Conservation (phyloP, 768 basidiomycete genomes). For the Serendipita vermifera region DNA sequence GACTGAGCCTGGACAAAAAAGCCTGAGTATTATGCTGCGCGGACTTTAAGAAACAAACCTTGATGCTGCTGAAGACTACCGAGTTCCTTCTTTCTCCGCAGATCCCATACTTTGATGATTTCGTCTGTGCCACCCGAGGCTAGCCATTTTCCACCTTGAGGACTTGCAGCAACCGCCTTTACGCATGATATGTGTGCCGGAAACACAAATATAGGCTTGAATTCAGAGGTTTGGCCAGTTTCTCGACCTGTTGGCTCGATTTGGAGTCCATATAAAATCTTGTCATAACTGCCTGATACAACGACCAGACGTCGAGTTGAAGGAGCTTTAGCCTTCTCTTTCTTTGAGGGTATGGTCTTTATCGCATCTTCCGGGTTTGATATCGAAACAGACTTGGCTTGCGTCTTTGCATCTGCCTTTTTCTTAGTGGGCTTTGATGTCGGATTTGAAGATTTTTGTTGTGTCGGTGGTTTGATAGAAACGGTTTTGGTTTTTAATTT, state of each 20-base stretch:
- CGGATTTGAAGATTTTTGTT: too few relatives aligned
- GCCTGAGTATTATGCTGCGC: not conserved
- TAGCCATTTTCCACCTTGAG: conserved; percentile 87
- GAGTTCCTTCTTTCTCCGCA: conserved; percentile 80
- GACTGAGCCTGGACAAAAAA: conserved; percentile 56
- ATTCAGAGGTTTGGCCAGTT: conserved; percentile 36
- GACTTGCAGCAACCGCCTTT: conserved; percentile 79
- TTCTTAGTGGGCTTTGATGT: too few relatives aligned
- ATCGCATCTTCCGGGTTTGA: too few relatives aligned
- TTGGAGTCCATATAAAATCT: conserved; percentile 73
- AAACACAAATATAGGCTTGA: conserved; percentile 87
- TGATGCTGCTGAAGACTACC: conserved; percentile 91
- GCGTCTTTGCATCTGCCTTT: too few relatives aligned
- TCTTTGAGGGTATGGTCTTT: too few relatives aligned
- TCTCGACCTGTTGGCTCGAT: not conserved
- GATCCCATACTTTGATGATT: conserved; percentile 93
- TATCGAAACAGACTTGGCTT: too few relatives aligned
- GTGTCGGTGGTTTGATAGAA: too few relatives aligned
- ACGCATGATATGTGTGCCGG: conserved; percentile 92
- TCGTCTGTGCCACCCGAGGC: conserved; percentile 95
- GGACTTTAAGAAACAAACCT: conserved; percentile 35
- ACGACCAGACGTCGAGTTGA: conserved; percentile 40
- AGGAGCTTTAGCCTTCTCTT: too few relatives aligned
- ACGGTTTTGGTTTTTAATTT: too few relatives aligned
- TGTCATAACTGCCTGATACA: conserved; percentile 91